phyloP scores from a whole-genome alignment of 805 yeast species.

The Hermanozyma aechmeae region DNA sequence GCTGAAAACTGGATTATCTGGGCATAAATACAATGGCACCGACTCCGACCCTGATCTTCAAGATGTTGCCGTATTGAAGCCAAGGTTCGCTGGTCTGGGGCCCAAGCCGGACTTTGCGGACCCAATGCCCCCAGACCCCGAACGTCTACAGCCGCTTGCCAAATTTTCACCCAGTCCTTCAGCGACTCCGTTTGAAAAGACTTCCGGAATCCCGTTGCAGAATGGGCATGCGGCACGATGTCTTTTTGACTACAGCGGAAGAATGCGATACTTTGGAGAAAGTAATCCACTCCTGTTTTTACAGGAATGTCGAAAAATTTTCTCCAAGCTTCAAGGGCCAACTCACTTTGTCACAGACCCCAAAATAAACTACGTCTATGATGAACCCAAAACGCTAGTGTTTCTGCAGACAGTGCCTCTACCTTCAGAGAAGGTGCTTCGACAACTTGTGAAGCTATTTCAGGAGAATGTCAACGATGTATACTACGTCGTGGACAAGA shows the following conservation, averaged over 20 bases:
- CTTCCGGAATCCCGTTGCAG: slow-evolving; percentile 1
- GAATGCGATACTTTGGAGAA: slow-evolving; percentile 31
- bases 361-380: slow-evolving; percentile 24
- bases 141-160: slow-evolving; percentile 7
- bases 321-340: slow-evolving; percentile 18
- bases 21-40: slow-evolving; percentile 1
- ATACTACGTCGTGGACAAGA: slow-evolving; percentile 29
- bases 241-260: slow-evolving; percentile 25
- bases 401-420: slow-evolving; percentile 8
- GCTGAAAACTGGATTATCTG: slow-evolving; percentile 2
- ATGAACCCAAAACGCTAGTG: slow-evolving; percentile 19
- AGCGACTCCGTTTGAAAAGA: slow-evolving; percentile 1
- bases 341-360: slow-evolving; percentile 30
- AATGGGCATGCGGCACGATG: slow-evolving; percentile 17
- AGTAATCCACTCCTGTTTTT: slow-evolving; percentile 32
- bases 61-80: not conserved
- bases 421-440: slow-evolving; percentile 3
- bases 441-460: slow-evolving; percentile 14
- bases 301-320: slow-evolving; percentile 30
- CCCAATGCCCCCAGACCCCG: slow-evolving; percentile 9
- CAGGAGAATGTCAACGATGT: slow-evolving; percentile 30
- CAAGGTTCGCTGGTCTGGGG: not conserved
- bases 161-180: slow-evolving; percentile 6
- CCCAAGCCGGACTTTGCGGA: not conserved
- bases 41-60: too few species aligned